A percentile compares a stretch with the other conserved stretches of the same genome.
Evolutionary conservation across 805 yeast genomes (phyloP).

Genomic region (Babjeviella inositovora): DNA sequence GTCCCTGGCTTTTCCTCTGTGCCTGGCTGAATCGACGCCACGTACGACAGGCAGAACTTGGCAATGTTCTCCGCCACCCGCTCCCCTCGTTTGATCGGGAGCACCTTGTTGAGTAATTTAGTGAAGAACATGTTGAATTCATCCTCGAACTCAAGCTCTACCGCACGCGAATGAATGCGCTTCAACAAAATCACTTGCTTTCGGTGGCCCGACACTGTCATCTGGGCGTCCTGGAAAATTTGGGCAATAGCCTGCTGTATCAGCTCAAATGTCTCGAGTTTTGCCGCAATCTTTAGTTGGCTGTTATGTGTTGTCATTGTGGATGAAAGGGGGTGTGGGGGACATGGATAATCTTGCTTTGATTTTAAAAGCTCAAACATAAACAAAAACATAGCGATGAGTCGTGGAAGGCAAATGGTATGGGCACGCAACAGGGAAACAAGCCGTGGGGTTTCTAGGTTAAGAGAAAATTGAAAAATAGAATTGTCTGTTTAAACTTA

Average conservation of each 20-base stretch:
- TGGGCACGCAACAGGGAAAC: too few relatives aligned
- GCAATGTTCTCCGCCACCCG: slow-evolving; percentile 62
- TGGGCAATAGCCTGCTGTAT: slow-evolving; percentile 36
- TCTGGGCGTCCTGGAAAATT: slow-evolving; percentile 71
- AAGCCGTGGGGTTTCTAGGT: too few relatives aligned
- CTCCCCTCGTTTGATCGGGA: slow-evolving; percentile 57
- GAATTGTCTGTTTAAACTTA: too few relatives aligned
- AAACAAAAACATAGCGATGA: too few relatives aligned
- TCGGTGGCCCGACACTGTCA: slow-evolving; percentile 58
- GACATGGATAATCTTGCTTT: too few relatives aligned
- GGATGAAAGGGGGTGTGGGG: too few relatives aligned
- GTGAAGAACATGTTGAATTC: slow-evolving; percentile 47
- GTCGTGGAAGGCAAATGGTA: too few relatives aligned
- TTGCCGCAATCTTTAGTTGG: too few relatives aligned
- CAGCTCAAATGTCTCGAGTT: too few relatives aligned
- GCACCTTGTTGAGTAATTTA: slow-evolving; percentile 42
- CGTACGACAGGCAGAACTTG: slow-evolving; percentile 45
- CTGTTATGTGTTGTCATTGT: too few relatives aligned
- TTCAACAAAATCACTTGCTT: slow-evolving; percentile 52
- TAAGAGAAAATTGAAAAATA: too few relatives aligned
- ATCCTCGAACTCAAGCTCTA: slow-evolving; percentile 31
- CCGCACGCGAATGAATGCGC: slow-evolving; percentile 39
- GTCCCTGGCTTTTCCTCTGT: slow-evolving; percentile 12
- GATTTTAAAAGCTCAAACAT: too few relatives aligned
- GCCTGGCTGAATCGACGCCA: slow-evolving; percentile 26